These are phyloP conservation scores for Moniliophthora roreri DNA, from an alignment of 1,284 basidiomycete species.

Conservation along the genomic window DNA sequence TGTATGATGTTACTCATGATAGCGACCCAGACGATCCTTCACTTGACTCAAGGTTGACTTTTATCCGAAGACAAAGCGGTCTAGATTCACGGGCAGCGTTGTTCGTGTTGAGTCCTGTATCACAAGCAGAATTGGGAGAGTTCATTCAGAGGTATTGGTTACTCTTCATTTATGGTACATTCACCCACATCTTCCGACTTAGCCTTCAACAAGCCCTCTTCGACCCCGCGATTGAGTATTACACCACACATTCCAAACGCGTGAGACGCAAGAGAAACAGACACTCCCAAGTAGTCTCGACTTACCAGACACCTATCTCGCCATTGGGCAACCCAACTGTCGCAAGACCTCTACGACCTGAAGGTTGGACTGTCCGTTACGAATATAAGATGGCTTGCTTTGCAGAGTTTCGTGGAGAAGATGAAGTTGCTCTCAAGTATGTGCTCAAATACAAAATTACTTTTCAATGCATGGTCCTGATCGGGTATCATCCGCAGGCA, in stretches of 20 bases:
- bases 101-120: conserved; percentile 93
- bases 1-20: not conserved
- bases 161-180: conserved; percentile 5
- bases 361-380: conserved; percentile 95
- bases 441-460: conserved; percentile 24
- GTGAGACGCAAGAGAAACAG: conserved; percentile 87
- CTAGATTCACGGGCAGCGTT: conserved; percentile 90
- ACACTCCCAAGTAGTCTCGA: conserved; percentile 53
- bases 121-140: conserved; percentile 76
- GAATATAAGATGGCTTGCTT: conserved; percentile 98
- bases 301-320: conserved; percentile 46
- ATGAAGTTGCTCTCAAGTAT: conserved; percentile 85
- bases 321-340: conserved; percentile 41
- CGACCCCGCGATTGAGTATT: conserved; percentile 90
- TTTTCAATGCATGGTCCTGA: conserved; percentile 14
- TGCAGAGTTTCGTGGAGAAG: conserved; percentile 90
- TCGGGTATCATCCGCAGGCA: conserved; percentile 52
- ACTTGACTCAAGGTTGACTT: conserved; percentile 82
- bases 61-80: conserved; percentile 82
- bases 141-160: conserved; percentile 72
- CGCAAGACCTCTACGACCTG: conserved; percentile 66
- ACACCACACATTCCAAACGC: conserved; percentile 88
- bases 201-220: conserved; percentile 87
- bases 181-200: conserved; percentile 9
- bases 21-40: conserved; percentile 68